These are phyloP conservation scores for Quercus phellos DNA, from an alignment of 331 rosid species.

Conservation along the genomic window DNA sequence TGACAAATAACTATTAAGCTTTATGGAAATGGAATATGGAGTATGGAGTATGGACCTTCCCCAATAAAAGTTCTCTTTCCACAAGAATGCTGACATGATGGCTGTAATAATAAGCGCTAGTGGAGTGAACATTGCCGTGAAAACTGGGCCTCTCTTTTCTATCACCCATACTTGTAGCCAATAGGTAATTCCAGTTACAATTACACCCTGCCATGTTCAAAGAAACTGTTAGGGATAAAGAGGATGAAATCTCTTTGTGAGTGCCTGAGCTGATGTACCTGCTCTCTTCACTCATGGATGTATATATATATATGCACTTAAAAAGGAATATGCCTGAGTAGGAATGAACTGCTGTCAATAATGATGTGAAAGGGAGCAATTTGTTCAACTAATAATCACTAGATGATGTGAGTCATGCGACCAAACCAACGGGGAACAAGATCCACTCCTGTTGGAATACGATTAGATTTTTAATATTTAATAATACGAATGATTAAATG, in stretches of 20 bases:
- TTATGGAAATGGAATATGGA: too few species aligned
- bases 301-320: neutral
- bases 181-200: constrained; percentile 81
- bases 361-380: constrained; percentile 10
- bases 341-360: neutral
- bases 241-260: neutral
- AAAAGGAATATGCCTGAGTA: neutral
- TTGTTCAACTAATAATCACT: neutral
- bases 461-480: too few species aligned
- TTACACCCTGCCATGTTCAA: constrained; percentile 59
- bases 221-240: neutral
- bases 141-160: constrained; percentile 82
- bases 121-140: constrained; percentile 86
- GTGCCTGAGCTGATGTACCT: neutral
- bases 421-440: too few species aligned
- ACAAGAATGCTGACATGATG: constrained; percentile 58
- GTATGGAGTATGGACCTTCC: constrained; percentile 55
- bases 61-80: constrained; percentile 69
- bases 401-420: neutral
- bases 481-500: too few species aligned
- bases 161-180: constrained; percentile 90
- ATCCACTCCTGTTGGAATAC: too few species aligned
- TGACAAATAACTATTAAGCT: neutral
- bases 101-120: constrained; percentile 77
- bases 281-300: neutral